Conservation (phyloP, 2,329 filamentous ascomycete genomes). For the Curvularia lunata region DNA sequence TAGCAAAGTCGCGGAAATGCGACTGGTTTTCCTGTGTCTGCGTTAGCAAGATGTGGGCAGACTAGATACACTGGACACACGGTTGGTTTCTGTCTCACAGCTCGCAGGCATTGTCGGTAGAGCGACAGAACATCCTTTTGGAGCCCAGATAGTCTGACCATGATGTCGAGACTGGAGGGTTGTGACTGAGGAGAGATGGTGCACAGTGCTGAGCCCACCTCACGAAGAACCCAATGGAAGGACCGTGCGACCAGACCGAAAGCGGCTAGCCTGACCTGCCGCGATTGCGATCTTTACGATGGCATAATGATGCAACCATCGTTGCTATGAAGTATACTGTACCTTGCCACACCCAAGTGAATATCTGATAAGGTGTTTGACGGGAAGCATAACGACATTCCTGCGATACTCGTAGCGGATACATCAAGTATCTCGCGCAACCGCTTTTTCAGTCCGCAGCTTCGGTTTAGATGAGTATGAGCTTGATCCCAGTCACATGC, state of each 20-base stretch:
- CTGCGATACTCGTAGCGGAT: neutral
- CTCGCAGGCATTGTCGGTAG: conserved; percentile 85
- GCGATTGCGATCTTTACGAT: conserved; percentile 7
- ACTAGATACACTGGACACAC: conserved; percentile 56
- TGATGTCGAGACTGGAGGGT: conserved; percentile 14
- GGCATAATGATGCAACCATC: conserved; percentile 11
- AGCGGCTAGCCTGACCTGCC: conserved; percentile 14
- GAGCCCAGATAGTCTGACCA: conserved; percentile 75
- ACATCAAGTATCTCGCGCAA: neutral
- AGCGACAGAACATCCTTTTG: conserved; percentile 86
- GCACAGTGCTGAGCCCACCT: conserved; percentile 4
- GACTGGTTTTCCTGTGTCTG: conserved; percentile 58
- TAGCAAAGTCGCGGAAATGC: conserved; percentile 69
- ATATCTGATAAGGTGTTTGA: neutral
- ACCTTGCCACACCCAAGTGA: neutral
- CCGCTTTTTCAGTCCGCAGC: neutral
- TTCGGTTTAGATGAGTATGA: neutral
- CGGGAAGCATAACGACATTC: neutral
- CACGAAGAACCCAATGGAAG: conserved; percentile 5
- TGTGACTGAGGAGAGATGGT: neutral
- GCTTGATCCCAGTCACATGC: too few relatives aligned
- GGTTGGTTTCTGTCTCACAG: conserved; percentile 77
- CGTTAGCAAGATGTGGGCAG: conserved; percentile 15
- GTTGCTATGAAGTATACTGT: neutral
- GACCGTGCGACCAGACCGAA: conserved; percentile 7